These are phyloP conservation scores for Xerocomellus intermedius DNA, from an alignment of 768 basidiomycete species.

Conservation along the genomic window DNA sequence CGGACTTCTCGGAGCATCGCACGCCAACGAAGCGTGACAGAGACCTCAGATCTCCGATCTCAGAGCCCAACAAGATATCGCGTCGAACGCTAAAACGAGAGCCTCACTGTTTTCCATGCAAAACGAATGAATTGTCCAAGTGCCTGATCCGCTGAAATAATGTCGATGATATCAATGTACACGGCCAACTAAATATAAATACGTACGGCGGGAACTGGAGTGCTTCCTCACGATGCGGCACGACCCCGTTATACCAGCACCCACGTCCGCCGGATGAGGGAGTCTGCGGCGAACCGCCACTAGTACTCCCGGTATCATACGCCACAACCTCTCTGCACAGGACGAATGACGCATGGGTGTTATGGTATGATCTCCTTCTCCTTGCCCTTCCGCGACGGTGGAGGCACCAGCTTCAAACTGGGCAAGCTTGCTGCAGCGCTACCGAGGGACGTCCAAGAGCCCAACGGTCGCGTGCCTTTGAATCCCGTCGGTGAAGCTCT, in stretches of 20 bases:
- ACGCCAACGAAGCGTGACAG: neutral
- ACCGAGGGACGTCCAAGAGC: constrained; percentile 36
- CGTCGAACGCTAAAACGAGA: neutral
- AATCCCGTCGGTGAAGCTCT: constrained; percentile 22
- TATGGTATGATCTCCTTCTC: constrained; percentile 36
- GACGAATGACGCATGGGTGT: neutral
- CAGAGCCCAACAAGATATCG: neutral
- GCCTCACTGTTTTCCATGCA: neutral
- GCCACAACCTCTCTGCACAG: neutral
- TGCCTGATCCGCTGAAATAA: constrained; percentile 17
- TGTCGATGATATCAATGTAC: constrained; percentile 19
- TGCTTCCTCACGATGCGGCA: constrained; percentile 4
- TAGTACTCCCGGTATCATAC: constrained; percentile 4
- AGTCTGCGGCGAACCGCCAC: neutral
- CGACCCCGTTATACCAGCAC: constrained; percentile 2
- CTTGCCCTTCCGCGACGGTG: constrained; percentile 48
- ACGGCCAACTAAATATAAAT: constrained; percentile 5
- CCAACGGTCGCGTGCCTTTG: constrained; percentile 36
- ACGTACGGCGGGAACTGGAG: constrained; percentile 3
- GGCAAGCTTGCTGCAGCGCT: constrained; percentile 39
- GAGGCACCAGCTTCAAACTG: constrained; percentile 33
- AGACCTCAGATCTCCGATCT: neutral
- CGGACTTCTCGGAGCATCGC: constrained; percentile 15
- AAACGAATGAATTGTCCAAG: constrained; percentile 18
- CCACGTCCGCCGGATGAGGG: constrained; percentile 1